phyloP scores from a whole-genome alignment of 805 yeast genomes.

The Barnettozyma californica region DNA sequence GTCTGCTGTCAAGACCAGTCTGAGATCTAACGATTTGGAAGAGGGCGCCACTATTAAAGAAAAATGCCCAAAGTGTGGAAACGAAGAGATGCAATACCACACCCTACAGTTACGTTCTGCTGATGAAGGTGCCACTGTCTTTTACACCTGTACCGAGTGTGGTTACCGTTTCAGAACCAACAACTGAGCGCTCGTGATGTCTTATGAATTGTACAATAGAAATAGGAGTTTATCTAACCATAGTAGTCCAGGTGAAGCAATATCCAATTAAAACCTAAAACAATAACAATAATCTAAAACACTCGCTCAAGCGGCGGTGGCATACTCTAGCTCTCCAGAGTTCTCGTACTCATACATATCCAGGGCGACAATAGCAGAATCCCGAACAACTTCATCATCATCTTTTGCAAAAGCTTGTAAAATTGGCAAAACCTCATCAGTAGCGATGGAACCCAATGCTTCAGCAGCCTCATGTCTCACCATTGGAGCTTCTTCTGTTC shows the following conservation, averaged over 20 bases:
- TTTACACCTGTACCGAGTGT: slow-evolving; percentile 92
- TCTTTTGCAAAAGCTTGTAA: slow-evolving; percentile 75
- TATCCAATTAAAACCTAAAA: slow-evolving; percentile 1
- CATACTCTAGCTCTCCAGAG: slow-evolving; percentile 76
- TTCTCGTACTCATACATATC: slow-evolving; percentile 98
- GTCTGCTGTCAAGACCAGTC: slow-evolving; percentile 84
- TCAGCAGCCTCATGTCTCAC: slow-evolving; percentile 99
- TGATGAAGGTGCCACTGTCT: slow-evolving; percentile 99
- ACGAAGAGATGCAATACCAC: slow-evolving; percentile 97
- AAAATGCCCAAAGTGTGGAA: slow-evolving; percentile 97
- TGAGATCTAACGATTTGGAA: slow-evolving; percentile 71
- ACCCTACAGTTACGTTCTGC: slow-evolving; percentile 96
- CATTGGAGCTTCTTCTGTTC: slow-evolving; percentile 88
- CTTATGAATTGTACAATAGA: slow-evolving; percentile 6
- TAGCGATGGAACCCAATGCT: slow-evolving; percentile 94
- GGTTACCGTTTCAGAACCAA: slow-evolving; percentile 92
- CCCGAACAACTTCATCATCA: slow-evolving; percentile 86
- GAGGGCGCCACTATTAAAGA: slow-evolving; percentile 97
- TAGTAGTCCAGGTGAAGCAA: background rate
- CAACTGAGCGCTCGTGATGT: slow-evolving; percentile 40
- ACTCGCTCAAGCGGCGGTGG: slow-evolving; percentile 22
- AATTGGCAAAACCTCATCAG: slow-evolving; percentile 90
- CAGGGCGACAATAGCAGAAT: slow-evolving; percentile 93
- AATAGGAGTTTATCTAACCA: background rate
- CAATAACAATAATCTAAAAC: slow-evolving; percentile 1